Evolutionary conservation across 192 early-diverging fungal genomes (phyloP), one percentile per base, ranked within the genome.

Genomic region (Coemansia sp.): DNA sequence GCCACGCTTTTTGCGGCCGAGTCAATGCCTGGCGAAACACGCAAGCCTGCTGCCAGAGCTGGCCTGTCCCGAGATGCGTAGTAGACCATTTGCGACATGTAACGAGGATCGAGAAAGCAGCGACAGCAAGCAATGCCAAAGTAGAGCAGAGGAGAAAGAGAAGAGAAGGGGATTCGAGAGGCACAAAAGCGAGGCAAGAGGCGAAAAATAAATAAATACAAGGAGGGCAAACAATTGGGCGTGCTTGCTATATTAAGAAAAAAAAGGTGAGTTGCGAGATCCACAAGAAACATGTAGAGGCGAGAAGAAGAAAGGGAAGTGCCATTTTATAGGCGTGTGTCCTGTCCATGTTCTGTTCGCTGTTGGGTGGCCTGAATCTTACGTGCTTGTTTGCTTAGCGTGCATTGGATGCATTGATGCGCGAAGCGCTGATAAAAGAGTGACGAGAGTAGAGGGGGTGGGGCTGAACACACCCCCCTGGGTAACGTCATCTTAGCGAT

Each of bases 351-450:
- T 31, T 42, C 41, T 42, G 41, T 31, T 42, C 41, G 41, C 41
- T 7, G 42, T 31, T 45, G 42, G 18, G 18, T 45, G 53, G 28
- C 28, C 28, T 34, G 53, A 56, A 34, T 31, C 53, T 56, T 56
- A 6, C 33, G n/a, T 34, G 16, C 33, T 16, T 34, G 33, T 18
- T 56, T 55, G 52, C 28, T 56, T 34, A 56, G 53, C 33, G 53
- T 34, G 53, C 53, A 56, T 56, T 34, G 53, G 53, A 34, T 34
- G 26, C 53, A 56, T 56, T 34, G 53, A 56, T 56, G 33, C 53
- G 33, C 31, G 33, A 56, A 56, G 31, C 53, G 31, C 53, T 56
- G 53, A 56, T 35, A 56, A 13, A 56, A 56, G 16, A 56, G 53
- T 56, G 53, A 56, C 53, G 53, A 16, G 33, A 34, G 31, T 14